phyloP scores from a whole-genome alignment of 2,329 filamentous ascomycete genomes.

The Dactylellina haptotyla region DNA sequence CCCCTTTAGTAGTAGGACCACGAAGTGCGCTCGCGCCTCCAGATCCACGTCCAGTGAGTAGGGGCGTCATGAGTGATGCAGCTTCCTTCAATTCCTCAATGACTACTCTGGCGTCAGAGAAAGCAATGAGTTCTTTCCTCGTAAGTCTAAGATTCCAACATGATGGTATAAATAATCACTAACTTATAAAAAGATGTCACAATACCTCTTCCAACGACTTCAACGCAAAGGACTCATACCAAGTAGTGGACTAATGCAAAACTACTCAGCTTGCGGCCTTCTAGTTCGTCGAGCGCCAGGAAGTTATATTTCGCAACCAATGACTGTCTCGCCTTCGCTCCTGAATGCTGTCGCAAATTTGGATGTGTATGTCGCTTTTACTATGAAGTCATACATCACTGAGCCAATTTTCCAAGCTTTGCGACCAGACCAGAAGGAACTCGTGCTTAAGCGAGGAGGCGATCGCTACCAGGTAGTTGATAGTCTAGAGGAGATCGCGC shows the following conservation, averaged over 20 bases:
- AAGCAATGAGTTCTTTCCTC: constrained; percentile 46
- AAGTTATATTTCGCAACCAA: constrained; percentile 63
- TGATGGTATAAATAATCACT: neutral
- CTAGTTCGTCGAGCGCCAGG: constrained; percentile 56
- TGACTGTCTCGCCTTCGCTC: constrained; percentile 61
- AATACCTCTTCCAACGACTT: constrained; percentile 50
- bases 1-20: constrained; percentile 18
- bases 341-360: constrained; percentile 63
- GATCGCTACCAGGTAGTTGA: constrained; percentile 65
- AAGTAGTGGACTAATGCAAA: constrained; percentile 1
- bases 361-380: constrained; percentile 65
- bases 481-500: constrained; percentile 62
- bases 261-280: constrained; percentile 30
- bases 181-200: constrained; percentile 24
- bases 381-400: constrained; percentile 66
- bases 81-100: constrained; percentile 23
- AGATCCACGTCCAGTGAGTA: neutral
- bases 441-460: constrained; percentile 62
- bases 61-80: constrained; percentile 7
- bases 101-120: constrained; percentile 4
- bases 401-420: constrained; percentile 64
- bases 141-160: constrained; percentile 3
- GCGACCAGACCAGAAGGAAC: constrained; percentile 62
- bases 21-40: constrained; percentile 33
- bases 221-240: constrained; percentile 46